A percentile compares a stretch with the other conserved stretches of the same genome.
phyloP scores from a whole-genome alignment of 495 filamentous ascomycete species.

The Penicillium paxilli region DNA sequence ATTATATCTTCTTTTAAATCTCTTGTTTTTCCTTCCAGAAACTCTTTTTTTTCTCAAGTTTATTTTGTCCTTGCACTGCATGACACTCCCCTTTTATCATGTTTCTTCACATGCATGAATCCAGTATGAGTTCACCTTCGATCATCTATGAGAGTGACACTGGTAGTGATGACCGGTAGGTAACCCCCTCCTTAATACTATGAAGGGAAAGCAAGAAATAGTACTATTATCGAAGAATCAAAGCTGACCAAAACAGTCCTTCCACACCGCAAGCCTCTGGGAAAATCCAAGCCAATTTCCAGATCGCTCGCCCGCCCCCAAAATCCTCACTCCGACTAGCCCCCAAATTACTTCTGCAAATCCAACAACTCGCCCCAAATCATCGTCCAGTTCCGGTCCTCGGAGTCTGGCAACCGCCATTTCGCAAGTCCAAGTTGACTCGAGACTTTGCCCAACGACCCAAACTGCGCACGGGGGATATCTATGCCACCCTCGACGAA shows the following conservation, averaged over 20 bases:
- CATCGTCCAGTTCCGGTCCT: constrained; percentile 34
- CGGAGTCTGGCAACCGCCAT: constrained; percentile 37
- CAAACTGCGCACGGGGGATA: constrained; percentile 31
- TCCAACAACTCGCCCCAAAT: constrained; percentile 36
- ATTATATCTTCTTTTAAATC: not conserved
- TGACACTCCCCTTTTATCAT: not conserved
- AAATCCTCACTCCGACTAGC: constrained; percentile 32
- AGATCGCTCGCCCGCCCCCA: constrained; percentile 38
- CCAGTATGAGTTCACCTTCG: constrained; percentile 13
- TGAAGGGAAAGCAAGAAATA: not conserved
- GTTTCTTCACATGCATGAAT: not conserved
- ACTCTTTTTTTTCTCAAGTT: not conserved
- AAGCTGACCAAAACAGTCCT: not conserved
- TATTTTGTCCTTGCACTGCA: not conserved
- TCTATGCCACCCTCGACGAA: constrained; percentile 36
- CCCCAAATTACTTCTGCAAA: constrained; percentile 36
- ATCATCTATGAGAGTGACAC: constrained; percentile 25
- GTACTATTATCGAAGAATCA: not conserved
- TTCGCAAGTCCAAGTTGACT: constrained; percentile 27
- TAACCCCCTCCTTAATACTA: not conserved
- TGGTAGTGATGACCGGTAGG: constrained; percentile 27
- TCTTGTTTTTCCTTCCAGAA: not conserved
- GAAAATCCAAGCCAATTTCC: constrained; percentile 32
- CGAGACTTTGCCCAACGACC: constrained; percentile 17
- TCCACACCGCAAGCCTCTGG: constrained; percentile 5